A percentile compares a stretch with the other conserved stretches of the same genome.
Conservation (phyloP, 108 stramenopile genomes). For the Pseudonitzschia multiseries region DNA sequence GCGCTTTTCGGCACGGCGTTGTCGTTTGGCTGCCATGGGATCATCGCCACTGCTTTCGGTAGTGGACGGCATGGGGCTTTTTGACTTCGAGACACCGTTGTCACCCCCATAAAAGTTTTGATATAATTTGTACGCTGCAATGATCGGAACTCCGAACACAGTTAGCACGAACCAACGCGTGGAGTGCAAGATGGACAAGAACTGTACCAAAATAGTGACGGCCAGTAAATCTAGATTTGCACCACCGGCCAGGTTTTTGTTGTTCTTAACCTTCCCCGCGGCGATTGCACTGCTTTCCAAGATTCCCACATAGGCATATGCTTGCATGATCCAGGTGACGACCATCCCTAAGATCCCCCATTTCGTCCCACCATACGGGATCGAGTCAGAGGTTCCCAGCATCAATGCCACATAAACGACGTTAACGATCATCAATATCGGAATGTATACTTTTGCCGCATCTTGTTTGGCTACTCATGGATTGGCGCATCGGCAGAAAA, state of each 20-base stretch:
- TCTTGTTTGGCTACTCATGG: conserved; percentile 38
- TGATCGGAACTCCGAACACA: conserved; percentile 29
- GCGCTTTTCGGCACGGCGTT: conserved; percentile 54
- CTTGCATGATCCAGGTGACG: conserved; percentile 37
- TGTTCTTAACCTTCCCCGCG: conserved; percentile 1
- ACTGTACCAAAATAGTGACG: conserved; percentile 49
- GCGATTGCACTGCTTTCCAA: conserved; percentile 42
- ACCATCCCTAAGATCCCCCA: conserved; percentile 29
- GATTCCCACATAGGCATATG: conserved; percentile 49
- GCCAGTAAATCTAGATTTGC: conserved; percentile 57
- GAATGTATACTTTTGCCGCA: conserved; percentile 48
- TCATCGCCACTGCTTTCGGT: conserved; percentile 12
- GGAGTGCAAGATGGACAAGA: conserved; percentile 39
- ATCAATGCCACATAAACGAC: conserved; percentile 42
- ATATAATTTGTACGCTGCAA: conserved; percentile 42
- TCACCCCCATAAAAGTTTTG: not conserved
- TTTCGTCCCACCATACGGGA: conserved; percentile 19
- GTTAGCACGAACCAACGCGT: conserved; percentile 44
- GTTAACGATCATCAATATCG: conserved; percentile 44
- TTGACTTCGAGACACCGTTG: not conserved
- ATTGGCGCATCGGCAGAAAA: not conserved
- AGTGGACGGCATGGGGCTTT: not conserved
- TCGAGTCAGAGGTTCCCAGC: conserved; percentile 19
- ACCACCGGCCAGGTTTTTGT: conserved; percentile 52
- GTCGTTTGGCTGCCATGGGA: conserved; percentile 31